Base-by-base conservation (phyloP, 2,329 filamentous ascomycete genomes). In the Paraphoma sp. region DNA sequence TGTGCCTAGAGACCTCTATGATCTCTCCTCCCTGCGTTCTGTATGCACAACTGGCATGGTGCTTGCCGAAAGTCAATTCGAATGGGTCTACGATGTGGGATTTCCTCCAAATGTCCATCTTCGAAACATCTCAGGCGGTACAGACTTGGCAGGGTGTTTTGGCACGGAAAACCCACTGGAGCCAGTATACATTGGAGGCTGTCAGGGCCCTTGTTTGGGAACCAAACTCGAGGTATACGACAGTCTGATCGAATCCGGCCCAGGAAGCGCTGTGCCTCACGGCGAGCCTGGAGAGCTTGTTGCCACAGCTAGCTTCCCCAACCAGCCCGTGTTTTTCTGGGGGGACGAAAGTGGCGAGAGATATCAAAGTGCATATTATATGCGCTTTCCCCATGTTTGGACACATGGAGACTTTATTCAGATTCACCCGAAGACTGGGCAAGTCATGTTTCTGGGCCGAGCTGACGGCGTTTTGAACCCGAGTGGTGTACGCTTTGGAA, bases 41-140 rank as follows among this genome's bases (percentile, higher is more conserved):
- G 89, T 94, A 30, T 87, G 83, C 0, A 89, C 85, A 50, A 96
- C 92, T 0, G 92, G 92, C 3, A 94, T 94, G 90, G 91, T 95
- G 0, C 82, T 95, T 2, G 86, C 89, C 0, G 87, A 93, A 47
- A 85, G 89, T 40, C 80, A 92, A 33, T 94, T 93, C 69, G 87
- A 92, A 70, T 96, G 92, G 91, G 87, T 89, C 75, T 88, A 93
- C 71, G 88, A 92, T 63, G 78, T 81, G 7, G 90, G 82, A 0
- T 96, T 96, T 71, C 89, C 90, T 0, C 59, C 80, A 0, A 78
- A 81, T 45, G 84, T 88, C 0, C 90, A 92, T 23, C 80, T 96
- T 1, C 83, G 79, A 29, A 94, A 93, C 70, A 88, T 93, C 38
- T 89, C 88, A 0, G 91, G 91, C 4, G 91, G 91, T 1, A 94